Percentiles rank a stretch among this genome's conserved stretches.
These are phyloP conservation scores for Xylaria digitata DNA, from an alignment of 2,329 filamentous ascomycete species.

Conservation along the genomic window DNA sequence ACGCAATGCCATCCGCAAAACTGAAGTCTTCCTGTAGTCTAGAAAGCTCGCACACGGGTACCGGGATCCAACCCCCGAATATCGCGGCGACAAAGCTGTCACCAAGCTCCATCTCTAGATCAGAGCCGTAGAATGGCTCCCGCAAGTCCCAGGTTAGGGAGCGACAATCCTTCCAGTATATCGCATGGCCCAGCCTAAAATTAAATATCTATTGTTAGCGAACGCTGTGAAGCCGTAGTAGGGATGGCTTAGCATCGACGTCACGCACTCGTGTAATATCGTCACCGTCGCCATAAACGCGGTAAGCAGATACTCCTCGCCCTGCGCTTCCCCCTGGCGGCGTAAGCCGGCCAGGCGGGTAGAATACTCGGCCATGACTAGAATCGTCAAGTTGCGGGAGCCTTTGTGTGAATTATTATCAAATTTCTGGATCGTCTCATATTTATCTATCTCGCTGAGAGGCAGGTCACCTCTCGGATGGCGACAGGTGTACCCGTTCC, in stretches of 20 bases:
- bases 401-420: conserved; percentile 39
- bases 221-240: background rate
- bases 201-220: conserved; percentile 1
- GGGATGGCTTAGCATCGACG: background rate
- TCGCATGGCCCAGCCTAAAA: conserved; percentile 49
- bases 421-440: conserved; percentile 43
- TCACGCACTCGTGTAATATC: conserved; percentile 51
- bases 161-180: conserved; percentile 51
- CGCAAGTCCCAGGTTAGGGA: conserved; percentile 44
- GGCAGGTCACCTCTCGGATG: conserved; percentile 43
- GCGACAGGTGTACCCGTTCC: conserved; percentile 52
- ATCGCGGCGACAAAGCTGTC: conserved; percentile 52
- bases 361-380: conserved; percentile 49
- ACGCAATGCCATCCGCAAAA: conserved; percentile 49
- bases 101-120: conserved; percentile 53
- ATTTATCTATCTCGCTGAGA: conserved; percentile 44
- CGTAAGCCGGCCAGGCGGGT: conserved; percentile 45
- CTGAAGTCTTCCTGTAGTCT: conserved; percentile 36
- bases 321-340: conserved; percentile 36
- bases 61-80: conserved; percentile 51
- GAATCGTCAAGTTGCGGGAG: conserved; percentile 45
- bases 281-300: conserved; percentile 52
- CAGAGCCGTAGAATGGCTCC: conserved; percentile 52
- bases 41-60: conserved; percentile 42
- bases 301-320: conserved; percentile 51